Evolutionary conservation across 768 basidiomycete genomes (phyloP).

Genomic region (Leccinellum albellum): DNA sequence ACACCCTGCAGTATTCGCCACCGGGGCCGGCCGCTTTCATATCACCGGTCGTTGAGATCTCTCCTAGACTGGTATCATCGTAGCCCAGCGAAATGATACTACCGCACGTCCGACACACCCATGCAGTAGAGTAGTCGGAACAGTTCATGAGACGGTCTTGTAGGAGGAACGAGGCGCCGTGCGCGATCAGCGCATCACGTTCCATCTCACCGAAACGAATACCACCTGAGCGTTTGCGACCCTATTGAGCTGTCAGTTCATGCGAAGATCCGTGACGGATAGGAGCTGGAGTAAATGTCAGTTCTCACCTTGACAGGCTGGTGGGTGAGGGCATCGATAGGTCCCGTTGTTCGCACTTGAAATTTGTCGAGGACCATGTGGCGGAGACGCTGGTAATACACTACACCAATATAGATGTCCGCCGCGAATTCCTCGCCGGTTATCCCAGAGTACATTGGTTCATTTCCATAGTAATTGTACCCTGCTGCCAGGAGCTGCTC

Average conservation of each 20-base stretch:
- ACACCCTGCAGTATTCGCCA: conserved; percentile 96
- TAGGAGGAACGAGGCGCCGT: conserved; percentile 96
- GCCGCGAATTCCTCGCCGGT: conserved; percentile 98
- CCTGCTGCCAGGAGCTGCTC: conserved; percentile 90
- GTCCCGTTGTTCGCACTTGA: conserved; percentile 97
- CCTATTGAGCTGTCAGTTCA: conserved; percentile 43
- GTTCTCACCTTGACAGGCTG: conserved; percentile 89
- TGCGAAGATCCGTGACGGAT: not conserved
- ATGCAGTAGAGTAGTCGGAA: conserved; percentile 98
- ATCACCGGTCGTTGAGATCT: conserved; percentile 46
- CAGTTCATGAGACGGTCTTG: conserved; percentile 99
- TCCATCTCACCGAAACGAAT: conserved; percentile 99
- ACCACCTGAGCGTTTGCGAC: conserved; percentile 96
- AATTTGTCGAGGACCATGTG: conserved; percentile 99
- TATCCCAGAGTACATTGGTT: conserved; percentile 99
- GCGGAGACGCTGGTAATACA: conserved; percentile 96
- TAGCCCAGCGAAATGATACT: conserved; percentile 95
- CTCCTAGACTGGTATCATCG: conserved; percentile 78
- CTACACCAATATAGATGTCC: conserved; percentile 97
- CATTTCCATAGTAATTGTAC: conserved; percentile 98
- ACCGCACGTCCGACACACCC: conserved; percentile 97
- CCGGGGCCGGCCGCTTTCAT: conserved; percentile 65
- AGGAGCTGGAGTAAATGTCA: not conserved
- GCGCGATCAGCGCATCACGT: conserved; percentile 96
- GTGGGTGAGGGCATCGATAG: conserved; percentile 91